Base-by-base conservation (phyloP, 78 protist genomes). In the Dictyostelium capitatum region DNA sequence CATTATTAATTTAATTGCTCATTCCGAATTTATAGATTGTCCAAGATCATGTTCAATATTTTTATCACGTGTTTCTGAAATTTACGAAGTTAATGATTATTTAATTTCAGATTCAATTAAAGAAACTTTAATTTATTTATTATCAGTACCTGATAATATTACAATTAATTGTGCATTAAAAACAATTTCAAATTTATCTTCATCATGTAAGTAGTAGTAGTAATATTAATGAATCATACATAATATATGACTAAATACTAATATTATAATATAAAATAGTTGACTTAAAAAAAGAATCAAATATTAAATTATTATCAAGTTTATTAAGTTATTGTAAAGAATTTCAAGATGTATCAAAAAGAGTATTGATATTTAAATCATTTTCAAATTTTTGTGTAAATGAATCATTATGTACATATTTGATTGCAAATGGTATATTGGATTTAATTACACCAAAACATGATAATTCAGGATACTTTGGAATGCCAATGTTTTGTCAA, bases 401-500 rank as follows among this genome's bases (percentile, higher is more conserved):
- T 87, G 93, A 87, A 64, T 25, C 25, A 48, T 46, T 74, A 14
- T 65, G 80, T 53, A 64, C 56, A 12, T 77, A 64, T 77, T 74
- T 87, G 78, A 48, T 87, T 10, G 15, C 14, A 47, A 77, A 64
- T 77, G 93, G 93, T 43, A 69, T 70, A 50, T 65, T 87, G 3
- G 93, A 87, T 78, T 87, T 87, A 46, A 87, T 87, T 37, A 37
- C 80, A 14, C 73, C 84, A 25, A 30, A 25, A 30, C 65, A 79
- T 9, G 47, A 79, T 67, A 59, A 70, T 50, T 17, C 48, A 72
- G 67, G 78, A 15, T 59, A 43, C 4, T 50, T 83, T 30, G 91
- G 78, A 32, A 43, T 87, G 19, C 84, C 93, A 56, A 87, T 87
- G 93, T 87, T 87, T 77, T 87, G 80, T 64, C 84, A 87, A 50